phyloP scores from a whole-genome alignment of 805 yeast species.

The Kuraishia molischiana region DNA sequence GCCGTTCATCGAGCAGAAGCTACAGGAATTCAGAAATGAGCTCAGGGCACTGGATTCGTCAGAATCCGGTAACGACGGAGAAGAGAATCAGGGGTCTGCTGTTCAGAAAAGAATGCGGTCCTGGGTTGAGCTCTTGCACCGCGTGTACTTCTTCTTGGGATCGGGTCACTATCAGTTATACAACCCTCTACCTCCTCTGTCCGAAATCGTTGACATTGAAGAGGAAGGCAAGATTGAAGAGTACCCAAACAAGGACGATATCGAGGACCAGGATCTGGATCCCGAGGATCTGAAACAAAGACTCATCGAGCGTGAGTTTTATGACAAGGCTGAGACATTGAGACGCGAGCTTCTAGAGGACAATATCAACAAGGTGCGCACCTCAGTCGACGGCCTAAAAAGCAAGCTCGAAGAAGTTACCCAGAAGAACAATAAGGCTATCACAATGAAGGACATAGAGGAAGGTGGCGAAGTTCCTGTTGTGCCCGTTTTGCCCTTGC shows the following conservation, averaged over 20 bases:
- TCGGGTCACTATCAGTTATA: slow-evolving; percentile 56
- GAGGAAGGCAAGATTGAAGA: slow-evolving; percentile 19
- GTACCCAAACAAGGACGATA: slow-evolving; percentile 3
- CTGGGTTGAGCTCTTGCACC: slow-evolving; percentile 59
- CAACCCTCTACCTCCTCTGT: slow-evolving; percentile 22
- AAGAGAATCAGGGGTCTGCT: neutral
- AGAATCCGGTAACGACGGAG: neutral
- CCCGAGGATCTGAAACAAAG: slow-evolving; percentile 22
- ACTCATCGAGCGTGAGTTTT: slow-evolving; percentile 39
- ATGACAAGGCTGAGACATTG: slow-evolving; percentile 51
- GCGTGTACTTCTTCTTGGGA: slow-evolving; percentile 69
- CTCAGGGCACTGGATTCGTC: slow-evolving; percentile 3
- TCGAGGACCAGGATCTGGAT: slow-evolving; percentile 12
- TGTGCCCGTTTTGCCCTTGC: neutral
- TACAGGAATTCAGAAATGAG: slow-evolving; percentile 9
- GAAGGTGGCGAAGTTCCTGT: neutral
- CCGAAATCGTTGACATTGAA: slow-evolving; percentile 17
- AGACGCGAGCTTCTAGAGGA: slow-evolving; percentile 42
- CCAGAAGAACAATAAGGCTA: neutral
- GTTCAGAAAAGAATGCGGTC: slow-evolving; percentile 21
- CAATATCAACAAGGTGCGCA: slow-evolving; percentile 25
- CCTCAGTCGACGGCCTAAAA: slow-evolving; percentile 3
- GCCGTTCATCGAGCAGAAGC: slow-evolving; percentile 17
- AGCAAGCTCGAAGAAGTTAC: slow-evolving; percentile 3
- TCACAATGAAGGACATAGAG: neutral